These are phyloP conservation scores for Gastrodia elata DNA, from an alignment of 106 monocot genomes.

Conservation along the genomic window DNA sequence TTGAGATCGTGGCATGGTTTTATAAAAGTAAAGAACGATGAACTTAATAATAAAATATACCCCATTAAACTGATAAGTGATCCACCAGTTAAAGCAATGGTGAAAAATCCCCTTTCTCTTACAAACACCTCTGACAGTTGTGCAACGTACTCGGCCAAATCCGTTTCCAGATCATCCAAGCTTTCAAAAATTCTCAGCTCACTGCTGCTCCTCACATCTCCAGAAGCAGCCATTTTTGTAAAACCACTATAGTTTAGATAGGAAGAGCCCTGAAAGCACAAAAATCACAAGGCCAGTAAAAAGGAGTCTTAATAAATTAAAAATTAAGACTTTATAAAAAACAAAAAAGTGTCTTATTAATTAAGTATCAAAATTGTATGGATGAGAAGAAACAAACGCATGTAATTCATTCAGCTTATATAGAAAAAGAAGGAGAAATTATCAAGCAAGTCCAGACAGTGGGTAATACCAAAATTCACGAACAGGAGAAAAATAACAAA, in stretches of 20 bases:
- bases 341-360: neutral
- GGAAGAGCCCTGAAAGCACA: conserved; percentile 4
- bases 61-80: conserved; percentile 22
- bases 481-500: neutral
- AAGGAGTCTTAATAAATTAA: neutral
- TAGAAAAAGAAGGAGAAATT: neutral
- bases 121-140: conserved; percentile 25
- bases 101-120: conserved; percentile 31
- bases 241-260: neutral
- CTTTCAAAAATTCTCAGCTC: conserved; percentile 45
- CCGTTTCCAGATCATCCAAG: conserved; percentile 40
- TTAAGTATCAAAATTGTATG: neutral
- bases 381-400: neutral
- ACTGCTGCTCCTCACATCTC: conserved; percentile 13
- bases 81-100: conserved; percentile 35
- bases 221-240: conserved; percentile 22
- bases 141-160: conserved; percentile 37
- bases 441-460: neutral
- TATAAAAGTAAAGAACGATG: neutral
- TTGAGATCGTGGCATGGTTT: neutral
- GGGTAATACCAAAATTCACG: neutral
- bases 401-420: neutral
- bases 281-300: neutral
- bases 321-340: neutral
- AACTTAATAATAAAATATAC: conserved; percentile 5